Evolutionary conservation across 192 early-diverging fungal genomes (phyloP), one percentile per base, ranked within the genome.

Genomic region (Mortierella alpina): DNA sequence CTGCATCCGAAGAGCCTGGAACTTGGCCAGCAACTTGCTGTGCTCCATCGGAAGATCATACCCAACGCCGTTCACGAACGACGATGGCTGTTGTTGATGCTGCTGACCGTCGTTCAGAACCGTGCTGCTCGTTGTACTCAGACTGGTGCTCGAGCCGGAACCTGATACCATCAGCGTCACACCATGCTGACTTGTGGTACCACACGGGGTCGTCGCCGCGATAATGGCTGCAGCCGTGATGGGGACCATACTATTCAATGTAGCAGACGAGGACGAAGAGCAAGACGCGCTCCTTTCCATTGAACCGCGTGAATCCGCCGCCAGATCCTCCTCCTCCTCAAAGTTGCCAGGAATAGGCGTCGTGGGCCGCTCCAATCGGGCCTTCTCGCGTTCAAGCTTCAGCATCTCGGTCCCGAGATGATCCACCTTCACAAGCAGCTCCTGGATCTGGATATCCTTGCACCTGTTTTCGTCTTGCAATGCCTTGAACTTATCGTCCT

Each of bases 11-110:
- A 79, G 46, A 15, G 76, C 76, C 14, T 70, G 76, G 59, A 70
- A 79, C 44, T 70, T 70, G 15, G 69, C 63, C 40, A 79, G 54
- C 20, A 79, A 20, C n/a, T 79, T 79, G 23, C 55, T 58, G 44
- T 79, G 76, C 46, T 79, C 76, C 8, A 65, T 63, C 20, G 63
- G n/a, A 7, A 79, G 15, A 50, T 79, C 53, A 44, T 79, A 79
- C 12, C 76, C 76, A 22, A 79, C 76, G 39, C 76, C 71, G 47
- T 79, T 79, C 31, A 72, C 58, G 39, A 45, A 20, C 55, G 20
- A 23, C 5, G n/a, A 22, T 1, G n/a, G 45, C 14, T 44, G 64
- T 41, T 18, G 46, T 42, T 41, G 57, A 11, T 15, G 41, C 17
- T 14, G 23, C 10, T 15, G 18, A 31, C 31, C 4, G 40, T 52